Conservation (phyloP, 768 basidiomycete genomes). For the Russula compacta region DNA sequence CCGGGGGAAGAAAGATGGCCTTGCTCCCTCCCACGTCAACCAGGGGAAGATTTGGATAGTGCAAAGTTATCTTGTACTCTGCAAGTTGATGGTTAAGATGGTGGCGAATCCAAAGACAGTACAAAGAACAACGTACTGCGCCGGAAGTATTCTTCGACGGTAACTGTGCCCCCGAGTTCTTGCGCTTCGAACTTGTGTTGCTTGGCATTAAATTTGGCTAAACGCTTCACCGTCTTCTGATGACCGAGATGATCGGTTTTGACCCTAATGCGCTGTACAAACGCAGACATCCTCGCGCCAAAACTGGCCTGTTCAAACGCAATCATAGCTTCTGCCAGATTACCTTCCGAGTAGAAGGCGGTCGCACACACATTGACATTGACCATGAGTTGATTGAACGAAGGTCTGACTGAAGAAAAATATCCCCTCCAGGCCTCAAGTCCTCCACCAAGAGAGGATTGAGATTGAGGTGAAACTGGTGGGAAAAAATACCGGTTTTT, state of each 20-base stretch:
- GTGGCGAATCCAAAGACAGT: neutral
- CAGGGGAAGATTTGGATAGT: constrained; percentile 33
- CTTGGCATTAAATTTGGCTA: constrained; percentile 35
- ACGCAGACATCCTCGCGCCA: constrained; percentile 50
- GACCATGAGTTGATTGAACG: constrained; percentile 40
- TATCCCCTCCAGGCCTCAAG: constrained; percentile 52
- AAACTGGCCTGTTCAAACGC: constrained; percentile 41
- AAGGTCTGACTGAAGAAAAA: constrained; percentile 33
- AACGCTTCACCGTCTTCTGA: constrained; percentile 56
- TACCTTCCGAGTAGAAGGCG: constrained; percentile 37
- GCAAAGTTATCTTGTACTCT: constrained; percentile 38
- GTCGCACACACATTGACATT: constrained; percentile 47
- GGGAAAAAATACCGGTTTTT: constrained; percentile 47
- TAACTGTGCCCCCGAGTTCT: constrained; percentile 32
- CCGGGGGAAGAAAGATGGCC: constrained; percentile 36
- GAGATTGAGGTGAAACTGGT: constrained; percentile 22
- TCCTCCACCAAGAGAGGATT: constrained; percentile 38
- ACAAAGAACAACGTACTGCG: constrained; percentile 29
- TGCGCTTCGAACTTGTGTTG: constrained; percentile 34
- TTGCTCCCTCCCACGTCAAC: constrained; percentile 42
- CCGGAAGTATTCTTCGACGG: constrained; percentile 40
- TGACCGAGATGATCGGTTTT: constrained; percentile 64
- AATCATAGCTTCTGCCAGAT: constrained; percentile 36
- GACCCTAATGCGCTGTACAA: constrained; percentile 58
- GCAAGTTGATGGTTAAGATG: neutral